A percentile compares a stretch with the other conserved stretches of the same genome.
These are phyloP conservation scores for Fusarium musae DNA, from an alignment of 2,329 filamentous ascomycete species.

Conservation along the genomic window DNA sequence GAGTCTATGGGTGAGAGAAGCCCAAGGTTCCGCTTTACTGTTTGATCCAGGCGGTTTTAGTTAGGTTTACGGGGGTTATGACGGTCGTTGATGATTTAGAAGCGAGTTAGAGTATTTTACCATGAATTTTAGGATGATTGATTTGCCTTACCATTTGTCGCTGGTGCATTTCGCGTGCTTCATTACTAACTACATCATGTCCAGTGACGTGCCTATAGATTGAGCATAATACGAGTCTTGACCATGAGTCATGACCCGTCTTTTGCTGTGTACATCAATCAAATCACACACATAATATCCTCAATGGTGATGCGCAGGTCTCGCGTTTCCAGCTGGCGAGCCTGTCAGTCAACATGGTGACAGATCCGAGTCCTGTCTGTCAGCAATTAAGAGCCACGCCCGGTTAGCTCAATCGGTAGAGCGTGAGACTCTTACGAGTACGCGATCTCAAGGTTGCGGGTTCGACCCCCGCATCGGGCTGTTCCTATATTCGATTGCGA, in stretches of 20 bases:
- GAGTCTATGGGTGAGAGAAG: conserved; percentile 55
- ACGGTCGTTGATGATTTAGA: rapidly evolving
- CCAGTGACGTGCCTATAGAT: rapidly evolving
- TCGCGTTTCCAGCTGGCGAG: rapidly evolving
- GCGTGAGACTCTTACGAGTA: conserved; percentile 72
- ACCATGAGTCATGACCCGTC: rapidly evolving
- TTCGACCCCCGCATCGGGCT: conserved; percentile 61
- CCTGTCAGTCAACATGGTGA: rapidly evolving
- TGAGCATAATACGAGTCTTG: rapidly evolving
- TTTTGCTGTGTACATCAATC: rapidly evolving
- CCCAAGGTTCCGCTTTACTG: conserved; percentile 47
- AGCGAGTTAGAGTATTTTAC: not conserved
- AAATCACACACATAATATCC: rapidly evolving
- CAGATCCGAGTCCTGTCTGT: rapidly evolving
- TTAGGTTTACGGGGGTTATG: rapidly evolving
- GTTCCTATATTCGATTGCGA: conserved; percentile 48
- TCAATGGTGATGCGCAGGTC: rapidly evolving
- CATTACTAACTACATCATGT: rapidly evolving
- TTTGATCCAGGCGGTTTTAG: not conserved
- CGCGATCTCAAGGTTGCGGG: conserved; percentile 66
- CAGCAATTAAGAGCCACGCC: conserved; percentile 43
- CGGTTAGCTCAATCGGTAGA: conserved; percentile 61
- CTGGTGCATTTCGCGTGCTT: rapidly evolving
- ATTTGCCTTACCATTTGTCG: rapidly evolving
- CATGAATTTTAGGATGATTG: rapidly evolving